Conservation (phyloP, 176 grass and related monocot genomes). For the Hordeum marinum region DNA sequence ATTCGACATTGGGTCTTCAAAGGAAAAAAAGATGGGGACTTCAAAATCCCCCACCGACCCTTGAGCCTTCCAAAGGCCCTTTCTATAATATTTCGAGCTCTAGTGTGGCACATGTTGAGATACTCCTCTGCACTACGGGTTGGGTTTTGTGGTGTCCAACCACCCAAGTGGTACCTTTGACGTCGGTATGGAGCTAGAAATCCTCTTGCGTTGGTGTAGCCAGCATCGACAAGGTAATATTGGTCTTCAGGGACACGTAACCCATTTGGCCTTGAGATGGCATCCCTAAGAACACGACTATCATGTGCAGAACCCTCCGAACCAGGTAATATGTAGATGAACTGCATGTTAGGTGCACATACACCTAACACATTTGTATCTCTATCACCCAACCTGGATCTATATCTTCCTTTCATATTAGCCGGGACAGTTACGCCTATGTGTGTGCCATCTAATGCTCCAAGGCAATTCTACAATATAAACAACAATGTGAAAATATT, state of each 20-base stretch:
- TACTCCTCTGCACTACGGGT: not conserved
- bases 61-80: not conserved
- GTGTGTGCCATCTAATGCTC: not conserved
- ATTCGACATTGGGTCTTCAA: not conserved
- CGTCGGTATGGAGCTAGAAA: not conserved
- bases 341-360: not conserved
- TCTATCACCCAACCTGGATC: not conserved
- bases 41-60: not conserved
- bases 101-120: not conserved
- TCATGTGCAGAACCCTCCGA: not conserved
- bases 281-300: not conserved
- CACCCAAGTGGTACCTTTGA: not conserved
- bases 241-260: not conserved
- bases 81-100: not conserved
- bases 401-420: not conserved
- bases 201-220: not conserved
- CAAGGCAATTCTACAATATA: no score
- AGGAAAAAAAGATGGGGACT: not conserved
- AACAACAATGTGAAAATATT: no score
- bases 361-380: not conserved
- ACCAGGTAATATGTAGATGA: no score
- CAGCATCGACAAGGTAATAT: not conserved
- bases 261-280: not conserved
- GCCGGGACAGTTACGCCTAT: not conserved
- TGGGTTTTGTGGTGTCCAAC: not conserved